phyloP scores from a whole-genome alignment of 805 yeast genomes.

The Metschnikowia lunata region DNA sequence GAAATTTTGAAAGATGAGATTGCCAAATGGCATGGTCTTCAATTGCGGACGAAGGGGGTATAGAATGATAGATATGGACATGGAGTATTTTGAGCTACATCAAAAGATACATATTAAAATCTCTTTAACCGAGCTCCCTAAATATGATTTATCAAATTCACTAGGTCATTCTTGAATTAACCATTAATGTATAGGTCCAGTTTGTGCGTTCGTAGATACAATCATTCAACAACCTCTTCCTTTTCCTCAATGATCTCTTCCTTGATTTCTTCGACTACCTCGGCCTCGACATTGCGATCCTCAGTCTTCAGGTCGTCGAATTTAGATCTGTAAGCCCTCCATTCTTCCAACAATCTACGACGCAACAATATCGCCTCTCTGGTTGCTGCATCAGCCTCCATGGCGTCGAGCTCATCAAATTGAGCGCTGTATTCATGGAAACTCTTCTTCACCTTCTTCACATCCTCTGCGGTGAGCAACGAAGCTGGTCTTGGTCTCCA shows the following conservation, averaged over 20 bases:
- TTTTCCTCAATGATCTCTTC: slow-evolving; percentile 50
- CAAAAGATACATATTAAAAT: neutral
- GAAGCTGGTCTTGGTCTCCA: slow-evolving; percentile 98
- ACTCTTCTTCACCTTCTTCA: slow-evolving; percentile 87
- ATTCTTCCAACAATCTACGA: slow-evolving; percentile 74
- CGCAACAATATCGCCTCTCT: slow-evolving; percentile 85
- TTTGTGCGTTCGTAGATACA: neutral
- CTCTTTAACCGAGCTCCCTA: neutral
- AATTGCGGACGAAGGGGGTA: slow-evolving; percentile 65
- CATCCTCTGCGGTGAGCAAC: slow-evolving; percentile 68
- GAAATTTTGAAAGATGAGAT: slow-evolving; percentile 78
- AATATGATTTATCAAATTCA: neutral
- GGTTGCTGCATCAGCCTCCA: slow-evolving; percentile 90
- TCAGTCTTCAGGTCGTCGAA: slow-evolving; percentile 32
- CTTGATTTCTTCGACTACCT: slow-evolving; percentile 52
- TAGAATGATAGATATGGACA: neutral
- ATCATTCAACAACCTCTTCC: slow-evolving; percentile 60
- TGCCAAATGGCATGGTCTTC: slow-evolving; percentile 91
- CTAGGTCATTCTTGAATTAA: neutral
- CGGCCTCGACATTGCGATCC: slow-evolving; percentile 49
- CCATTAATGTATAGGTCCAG: slow-evolving; percentile 3
- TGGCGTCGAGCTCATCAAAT: slow-evolving; percentile 91
- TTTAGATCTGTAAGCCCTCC: slow-evolving; percentile 73
- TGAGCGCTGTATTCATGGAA: slow-evolving; percentile 84
- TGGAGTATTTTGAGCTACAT: neutral